Percentiles rank a stretch among this genome's conserved stretches.
These are phyloP conservation scores for Graphium sp. DNA, from an alignment of 2,329 filamentous ascomycete genomes.

Conservation along the genomic window DNA sequence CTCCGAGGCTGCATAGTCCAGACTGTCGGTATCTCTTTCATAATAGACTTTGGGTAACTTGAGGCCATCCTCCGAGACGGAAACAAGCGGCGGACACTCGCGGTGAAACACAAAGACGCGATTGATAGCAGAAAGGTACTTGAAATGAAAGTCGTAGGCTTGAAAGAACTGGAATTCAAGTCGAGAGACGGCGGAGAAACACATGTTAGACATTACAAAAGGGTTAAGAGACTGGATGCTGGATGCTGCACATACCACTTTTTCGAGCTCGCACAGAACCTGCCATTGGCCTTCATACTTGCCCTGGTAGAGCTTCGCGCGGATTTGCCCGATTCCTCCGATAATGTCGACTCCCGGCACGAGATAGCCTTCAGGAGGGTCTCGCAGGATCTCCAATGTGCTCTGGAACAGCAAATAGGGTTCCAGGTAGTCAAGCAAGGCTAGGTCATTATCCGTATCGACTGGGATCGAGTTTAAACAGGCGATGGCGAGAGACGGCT, in stretches of 20 bases:
- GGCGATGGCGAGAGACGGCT: conserved; percentile 7
- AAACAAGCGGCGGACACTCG: conserved; percentile 5
- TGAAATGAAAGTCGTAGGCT: conserved; percentile 6
- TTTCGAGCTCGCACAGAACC: conserved; percentile 6
- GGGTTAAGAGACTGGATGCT: too few species aligned
- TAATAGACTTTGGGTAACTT: conserved; percentile 6
- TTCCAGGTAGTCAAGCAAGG: conserved; percentile 7
- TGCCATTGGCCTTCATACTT: conserved; percentile 7
- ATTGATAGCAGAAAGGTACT: conserved; percentile 7
- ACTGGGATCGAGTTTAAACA: conserved; percentile 6
- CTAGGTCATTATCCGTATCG: conserved; percentile 4
- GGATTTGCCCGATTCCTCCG: conserved; percentile 6
- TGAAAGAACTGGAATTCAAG: conserved; percentile 3
- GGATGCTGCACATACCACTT: too few species aligned
- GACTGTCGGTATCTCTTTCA: not conserved
- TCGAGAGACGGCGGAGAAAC: too few species aligned
- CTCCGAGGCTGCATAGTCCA: not conserved
- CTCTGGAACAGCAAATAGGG: conserved; percentile 7
- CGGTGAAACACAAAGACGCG: conserved; percentile 4
- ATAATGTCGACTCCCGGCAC: conserved; percentile 8
- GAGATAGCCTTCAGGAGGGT: conserved; percentile 8
- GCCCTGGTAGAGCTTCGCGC: conserved; percentile 5
- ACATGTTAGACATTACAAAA: too few species aligned
- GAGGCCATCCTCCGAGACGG: conserved; percentile 6
- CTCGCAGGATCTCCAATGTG: conserved; percentile 6